Evolutionary conservation across 495 filamentous ascomycete species (phyloP).

Genomic region (Aspergillus diversus): DNA sequence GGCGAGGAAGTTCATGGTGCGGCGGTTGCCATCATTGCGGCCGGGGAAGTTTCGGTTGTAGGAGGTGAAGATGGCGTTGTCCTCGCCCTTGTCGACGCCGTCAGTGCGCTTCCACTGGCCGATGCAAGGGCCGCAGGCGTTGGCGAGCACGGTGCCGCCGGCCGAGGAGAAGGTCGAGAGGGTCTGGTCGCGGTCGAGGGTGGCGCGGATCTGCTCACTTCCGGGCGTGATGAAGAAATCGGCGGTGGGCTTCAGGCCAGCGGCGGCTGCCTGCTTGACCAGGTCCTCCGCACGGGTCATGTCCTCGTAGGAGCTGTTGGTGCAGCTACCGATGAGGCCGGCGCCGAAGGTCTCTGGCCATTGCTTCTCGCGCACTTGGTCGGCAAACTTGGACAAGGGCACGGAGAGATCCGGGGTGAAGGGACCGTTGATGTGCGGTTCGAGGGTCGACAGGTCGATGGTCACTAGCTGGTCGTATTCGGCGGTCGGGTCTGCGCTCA

Average conservation of each 20-base stretch:
- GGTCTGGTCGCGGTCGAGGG: constrained; percentile 82
- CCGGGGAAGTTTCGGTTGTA: constrained; percentile 99
- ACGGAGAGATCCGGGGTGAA: constrained; percentile 96
- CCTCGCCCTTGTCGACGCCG: constrained; percentile 74
- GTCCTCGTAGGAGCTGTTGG: constrained; percentile 97
- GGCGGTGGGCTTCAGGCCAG: constrained; percentile 82
- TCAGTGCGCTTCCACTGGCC: constrained; percentile 97
- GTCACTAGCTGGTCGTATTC: constrained; percentile 88
- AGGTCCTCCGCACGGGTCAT: constrained; percentile 94
- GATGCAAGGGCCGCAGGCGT: constrained; percentile 94
- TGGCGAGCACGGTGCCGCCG: constrained; percentile 87
- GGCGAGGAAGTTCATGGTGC: constrained; percentile 98
- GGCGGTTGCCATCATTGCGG: constrained; percentile 93
- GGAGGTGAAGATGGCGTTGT: constrained; percentile 94
- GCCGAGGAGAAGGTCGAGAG: constrained; percentile 84
- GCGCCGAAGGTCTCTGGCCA: constrained; percentile 93
- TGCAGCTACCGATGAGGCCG: constrained; percentile 95
- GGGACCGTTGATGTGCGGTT: constrained; percentile 97
- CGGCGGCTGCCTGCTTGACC: constrained; percentile 84
- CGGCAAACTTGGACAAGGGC: constrained; percentile 83
- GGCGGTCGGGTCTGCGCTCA: constrained; percentile 77
- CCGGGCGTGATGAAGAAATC: constrained; percentile 97
- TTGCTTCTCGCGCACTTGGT: constrained; percentile 76
- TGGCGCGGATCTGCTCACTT: constrained; percentile 95
- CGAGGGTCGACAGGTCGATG: constrained; percentile 87